Evolutionary conservation across 1,284 basidiomycete species (phyloP), one percentile per base, ranked within the genome.

Genomic region (Microbotryum lychnidis-dioicae): DNA sequence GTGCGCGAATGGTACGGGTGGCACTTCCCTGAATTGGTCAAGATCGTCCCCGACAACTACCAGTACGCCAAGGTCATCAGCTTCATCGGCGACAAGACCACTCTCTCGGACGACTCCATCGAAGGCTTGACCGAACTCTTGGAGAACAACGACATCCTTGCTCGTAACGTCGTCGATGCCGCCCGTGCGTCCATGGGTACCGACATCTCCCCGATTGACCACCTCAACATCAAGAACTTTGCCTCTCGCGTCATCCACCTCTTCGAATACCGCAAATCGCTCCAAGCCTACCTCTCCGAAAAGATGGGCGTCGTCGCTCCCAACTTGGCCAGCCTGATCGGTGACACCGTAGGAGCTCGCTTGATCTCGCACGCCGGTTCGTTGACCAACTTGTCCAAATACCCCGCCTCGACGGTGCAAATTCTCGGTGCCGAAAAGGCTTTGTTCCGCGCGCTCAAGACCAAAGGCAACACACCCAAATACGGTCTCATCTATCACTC

Each of bases 1-100:
- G 86, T 97, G 58, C 83, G 94, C 70, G 94, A 98, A 76, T 98
- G 96, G 96, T 98, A 98, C 77, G 94, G 96, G n/a, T 98, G 96
- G 81, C 96, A 98, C 77, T 99, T 97, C 81, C 94, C 94, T 56
- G 96, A 99, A 79, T 87, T 98, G 68, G 84, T 96, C 79, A 87
- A 84, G 72, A 81, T 98, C 72, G 91, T 97, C 1, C 84, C 92
- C 63, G 96, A 98, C 78, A 96, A 96, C 76, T 86, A 94, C 76
- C 86, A 89, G 73, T 99, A 97, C 76, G 92, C 93, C n/a, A 82
- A 82, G 37, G 82, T 87, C 20, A 89, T 86, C 14, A 84, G 87
- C 70, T 86, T 92, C 74, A 91, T 98, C 70, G 91, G 91, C 44
- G 86, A 93, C 78, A 96, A 97, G 80, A 75, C 79, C 53, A 70